Evolutionary conservation across 805 yeast genomes (phyloP).

Genomic region (Saccharomycopsis amapae): DNA sequence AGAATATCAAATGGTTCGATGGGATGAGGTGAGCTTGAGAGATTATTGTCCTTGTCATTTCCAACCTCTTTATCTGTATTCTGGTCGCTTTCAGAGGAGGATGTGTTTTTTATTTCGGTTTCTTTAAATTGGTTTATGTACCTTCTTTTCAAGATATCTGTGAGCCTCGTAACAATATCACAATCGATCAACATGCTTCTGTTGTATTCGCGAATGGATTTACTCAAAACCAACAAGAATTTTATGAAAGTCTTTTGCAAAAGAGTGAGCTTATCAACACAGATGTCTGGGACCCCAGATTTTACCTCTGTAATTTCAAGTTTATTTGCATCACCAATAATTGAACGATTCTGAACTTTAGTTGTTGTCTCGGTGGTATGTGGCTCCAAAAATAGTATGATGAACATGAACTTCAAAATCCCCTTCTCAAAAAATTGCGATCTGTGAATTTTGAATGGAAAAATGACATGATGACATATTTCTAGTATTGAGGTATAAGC

Average conservation of each 20-base stretch:
- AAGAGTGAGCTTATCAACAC: constrained; percentile 1
- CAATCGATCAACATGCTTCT: constrained; percentile 8
- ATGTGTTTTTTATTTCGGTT: background rate
- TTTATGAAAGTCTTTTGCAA: constrained; percentile 17
- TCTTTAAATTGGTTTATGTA: background rate
- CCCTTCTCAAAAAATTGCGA: constrained; percentile 10
- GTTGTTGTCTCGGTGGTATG: too few relatives aligned
- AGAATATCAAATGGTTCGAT: constrained; percentile 19
- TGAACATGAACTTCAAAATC: constrained; percentile 13
- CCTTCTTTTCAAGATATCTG: background rate
- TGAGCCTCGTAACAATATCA: constrained; percentile 2
- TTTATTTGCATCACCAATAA: too few relatives aligned
- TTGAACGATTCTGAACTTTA: too few relatives aligned
- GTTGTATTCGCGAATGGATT: constrained; percentile 17
- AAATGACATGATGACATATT: constrained; percentile 13
- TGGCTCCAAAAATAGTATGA: constrained; percentile 9
- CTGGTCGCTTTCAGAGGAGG: background rate
- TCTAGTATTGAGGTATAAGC: constrained; percentile 11
- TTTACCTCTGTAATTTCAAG: too few relatives aligned
- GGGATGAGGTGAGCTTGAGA: constrained; percentile 2
- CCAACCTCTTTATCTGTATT: too few relatives aligned
- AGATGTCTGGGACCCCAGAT: too few relatives aligned
- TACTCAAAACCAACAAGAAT: constrained; percentile 17
- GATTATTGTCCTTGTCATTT: background rate
- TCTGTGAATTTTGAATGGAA: constrained; percentile 16